Conservation (phyloP, 495 filamentous ascomycete genomes). For the Xylaria longipes region DNA sequence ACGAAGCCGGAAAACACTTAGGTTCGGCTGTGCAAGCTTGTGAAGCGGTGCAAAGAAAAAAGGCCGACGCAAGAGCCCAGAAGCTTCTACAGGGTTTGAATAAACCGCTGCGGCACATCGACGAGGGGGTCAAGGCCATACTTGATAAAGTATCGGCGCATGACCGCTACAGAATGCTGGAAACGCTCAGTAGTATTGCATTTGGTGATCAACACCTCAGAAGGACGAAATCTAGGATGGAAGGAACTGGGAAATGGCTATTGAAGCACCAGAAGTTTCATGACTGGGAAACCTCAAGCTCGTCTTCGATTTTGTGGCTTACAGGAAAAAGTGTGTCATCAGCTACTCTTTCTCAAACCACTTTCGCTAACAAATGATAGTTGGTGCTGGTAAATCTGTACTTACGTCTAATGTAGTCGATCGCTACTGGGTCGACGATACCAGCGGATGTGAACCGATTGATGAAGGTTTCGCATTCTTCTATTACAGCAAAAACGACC, state of each 20-base stretch:
- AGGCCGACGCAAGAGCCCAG: too few species aligned
- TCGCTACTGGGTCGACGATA: conserved; percentile 28
- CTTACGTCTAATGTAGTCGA: conserved; percentile 27
- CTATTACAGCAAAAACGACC: conserved; percentile 45
- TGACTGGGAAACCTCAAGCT: conserved; percentile 29
- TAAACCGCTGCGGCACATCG: conserved; percentile 20
- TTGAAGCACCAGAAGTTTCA: conserved; percentile 17
- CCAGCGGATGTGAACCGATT: conserved; percentile 20
- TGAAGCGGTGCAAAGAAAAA: neutral
- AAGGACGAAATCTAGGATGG: neutral
- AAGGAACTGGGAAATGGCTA: conserved; percentile 29
- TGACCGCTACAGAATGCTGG: conserved; percentile 27
- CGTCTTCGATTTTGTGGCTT: conserved; percentile 27
- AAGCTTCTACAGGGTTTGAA: conserved; percentile 1
- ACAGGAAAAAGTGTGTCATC: conserved; percentile 22
- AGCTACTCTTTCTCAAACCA: conserved; percentile 25
- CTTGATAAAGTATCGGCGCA: conserved; percentile 18
- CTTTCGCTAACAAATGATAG: neutral
- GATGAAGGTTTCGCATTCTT: conserved; percentile 46
- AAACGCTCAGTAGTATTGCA: conserved; percentile 20
- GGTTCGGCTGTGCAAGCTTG: neutral
- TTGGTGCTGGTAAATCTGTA: conserved; percentile 5
- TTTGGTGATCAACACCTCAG: neutral
- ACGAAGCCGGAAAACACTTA: neutral
- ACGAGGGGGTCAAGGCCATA: conserved; percentile 11